Conservation (phyloP, 1,284 basidiomycete species). For the Wallemia hederae region DNA sequence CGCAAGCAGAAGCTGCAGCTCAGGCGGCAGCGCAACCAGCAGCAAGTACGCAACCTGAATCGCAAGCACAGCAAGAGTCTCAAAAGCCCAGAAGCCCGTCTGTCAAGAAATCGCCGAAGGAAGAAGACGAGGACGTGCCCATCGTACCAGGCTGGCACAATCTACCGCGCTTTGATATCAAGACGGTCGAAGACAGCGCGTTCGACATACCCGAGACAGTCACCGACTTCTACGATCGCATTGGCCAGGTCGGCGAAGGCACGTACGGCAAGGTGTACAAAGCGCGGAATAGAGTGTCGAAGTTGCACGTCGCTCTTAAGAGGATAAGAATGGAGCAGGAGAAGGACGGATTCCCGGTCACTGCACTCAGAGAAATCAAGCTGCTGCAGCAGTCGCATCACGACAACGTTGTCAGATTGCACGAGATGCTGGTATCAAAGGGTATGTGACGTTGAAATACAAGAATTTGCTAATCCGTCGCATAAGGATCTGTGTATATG, state of each 20-base stretch:
- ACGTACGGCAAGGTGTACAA: slow-evolving; percentile 99
- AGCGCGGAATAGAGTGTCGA: slow-evolving; percentile 49
- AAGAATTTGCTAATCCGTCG: not conserved
- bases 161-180: not conserved
- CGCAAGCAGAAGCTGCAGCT: too few relatives aligned
- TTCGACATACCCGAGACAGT: not conserved
- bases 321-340: slow-evolving; percentile 95
- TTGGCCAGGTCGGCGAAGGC: slow-evolving; percentile 88
- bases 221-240: slow-evolving; percentile 43
- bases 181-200: not conserved
- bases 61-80: not conserved
- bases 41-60: too few relatives aligned
- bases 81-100: not conserved
- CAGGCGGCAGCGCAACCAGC: too few relatives aligned
- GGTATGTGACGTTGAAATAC: slow-evolving; percentile 24
- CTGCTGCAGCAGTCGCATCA: slow-evolving; percentile 72
- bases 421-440: slow-evolving; percentile 96
- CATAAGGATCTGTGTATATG: slow-evolving; percentile 76
- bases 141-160: not conserved
- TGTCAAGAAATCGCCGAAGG: not conserved
- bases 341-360: slow-evolving; percentile 92
- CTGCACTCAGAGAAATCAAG: slow-evolving; percentile 96
- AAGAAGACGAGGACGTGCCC: not conserved
- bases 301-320: slow-evolving; percentile 63
- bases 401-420: slow-evolving; percentile 58